Percentiles rank a stretch among this genome's conserved stretches.
These are phyloP conservation scores for Friedmanniomyces simplex DNA, from an alignment of 495 filamentous ascomycete species.

Conservation along the genomic window DNA sequence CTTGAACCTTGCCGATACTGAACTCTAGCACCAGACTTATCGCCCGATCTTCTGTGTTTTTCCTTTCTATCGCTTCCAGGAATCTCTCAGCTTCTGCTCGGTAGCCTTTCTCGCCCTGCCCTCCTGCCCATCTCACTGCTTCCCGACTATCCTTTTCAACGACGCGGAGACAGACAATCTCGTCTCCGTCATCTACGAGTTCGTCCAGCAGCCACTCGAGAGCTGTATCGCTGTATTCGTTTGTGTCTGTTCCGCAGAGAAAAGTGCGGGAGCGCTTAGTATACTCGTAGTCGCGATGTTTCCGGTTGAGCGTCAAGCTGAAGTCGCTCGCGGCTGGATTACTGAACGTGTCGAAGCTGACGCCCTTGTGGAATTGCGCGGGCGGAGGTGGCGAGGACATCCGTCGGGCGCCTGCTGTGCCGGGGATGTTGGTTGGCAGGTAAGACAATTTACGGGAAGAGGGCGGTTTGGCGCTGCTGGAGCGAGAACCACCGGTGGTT, in stretches of 20 bases:
- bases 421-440: background rate
- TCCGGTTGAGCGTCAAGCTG: constrained; percentile 75
- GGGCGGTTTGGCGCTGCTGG: constrained; percentile 12
- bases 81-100: constrained; percentile 73
- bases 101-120: constrained; percentile 58
- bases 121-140: constrained; percentile 49
- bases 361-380: constrained; percentile 36
- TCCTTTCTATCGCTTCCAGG: constrained; percentile 46
- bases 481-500: constrained; percentile 4
- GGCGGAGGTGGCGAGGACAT: constrained; percentile 18
- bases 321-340: constrained; percentile 70
- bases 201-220: constrained; percentile 91
- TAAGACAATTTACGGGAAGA: background rate
- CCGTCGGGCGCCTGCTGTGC: background rate
- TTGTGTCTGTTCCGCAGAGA: constrained; percentile 87
- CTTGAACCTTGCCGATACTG: constrained; percentile 81
- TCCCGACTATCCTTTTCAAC: constrained; percentile 64
- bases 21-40: constrained; percentile 85
- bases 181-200: constrained; percentile 91
- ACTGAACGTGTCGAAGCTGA: constrained; percentile 91
- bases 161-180: constrained; percentile 87
- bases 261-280: constrained; percentile 81
- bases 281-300: constrained; percentile 82
- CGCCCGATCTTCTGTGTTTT: constrained; percentile 72
- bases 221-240: constrained; percentile 91